A percentile compares a stretch with the other conserved stretches of the same genome.
These are phyloP conservation scores for Quercus phellos DNA, from an alignment of 331 rosid genomes.

Conservation along the genomic window DNA sequence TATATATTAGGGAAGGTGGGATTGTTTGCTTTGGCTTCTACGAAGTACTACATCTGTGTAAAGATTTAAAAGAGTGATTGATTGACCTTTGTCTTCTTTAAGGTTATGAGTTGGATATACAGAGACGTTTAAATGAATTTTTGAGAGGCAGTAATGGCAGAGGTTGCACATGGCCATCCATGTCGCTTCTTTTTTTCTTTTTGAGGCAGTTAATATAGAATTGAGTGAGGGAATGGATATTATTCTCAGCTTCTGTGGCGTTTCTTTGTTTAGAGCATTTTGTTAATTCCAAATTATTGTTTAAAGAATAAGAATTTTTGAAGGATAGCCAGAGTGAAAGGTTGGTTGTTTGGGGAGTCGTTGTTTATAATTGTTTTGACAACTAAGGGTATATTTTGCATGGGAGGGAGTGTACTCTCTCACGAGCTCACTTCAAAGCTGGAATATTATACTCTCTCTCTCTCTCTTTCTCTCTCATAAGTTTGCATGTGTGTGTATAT, in stretches of 20 bases:
- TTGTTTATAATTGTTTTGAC: conserved; percentile 40
- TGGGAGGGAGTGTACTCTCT: conserved; percentile 30
- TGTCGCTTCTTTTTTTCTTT: conserved; percentile 38
- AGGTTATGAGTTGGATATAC: conserved; percentile 56
- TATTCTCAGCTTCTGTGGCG: conserved; percentile 25
- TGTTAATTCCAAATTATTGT: conserved; percentile 31
- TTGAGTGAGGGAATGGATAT: conserved; percentile 19
- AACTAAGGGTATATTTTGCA: conserved; percentile 50
- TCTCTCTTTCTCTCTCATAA: background rate
- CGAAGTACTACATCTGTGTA: conserved; percentile 39
- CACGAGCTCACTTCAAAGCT: conserved; percentile 22
- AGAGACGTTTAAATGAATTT: conserved; percentile 42
- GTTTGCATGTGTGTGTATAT: background rate
- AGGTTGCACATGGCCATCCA: conserved; percentile 66
- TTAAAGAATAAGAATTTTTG: conserved; percentile 47
- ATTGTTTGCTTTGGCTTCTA: conserved; percentile 29
- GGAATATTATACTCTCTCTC: background rate
- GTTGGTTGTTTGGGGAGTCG: conserved; percentile 29
- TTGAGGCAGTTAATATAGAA: conserved; percentile 17
- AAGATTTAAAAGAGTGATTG: conserved; percentile 43
- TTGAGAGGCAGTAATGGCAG: conserved; percentile 36
- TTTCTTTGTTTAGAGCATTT: conserved; percentile 11
- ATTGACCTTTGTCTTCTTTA: conserved; percentile 62
- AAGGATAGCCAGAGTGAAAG: conserved; percentile 39
- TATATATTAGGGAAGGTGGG: conserved; percentile 28